Conservation (phyloP, 2,329 filamentous ascomycete species). For the Aspergillus brunneoviolaceus region DNA sequence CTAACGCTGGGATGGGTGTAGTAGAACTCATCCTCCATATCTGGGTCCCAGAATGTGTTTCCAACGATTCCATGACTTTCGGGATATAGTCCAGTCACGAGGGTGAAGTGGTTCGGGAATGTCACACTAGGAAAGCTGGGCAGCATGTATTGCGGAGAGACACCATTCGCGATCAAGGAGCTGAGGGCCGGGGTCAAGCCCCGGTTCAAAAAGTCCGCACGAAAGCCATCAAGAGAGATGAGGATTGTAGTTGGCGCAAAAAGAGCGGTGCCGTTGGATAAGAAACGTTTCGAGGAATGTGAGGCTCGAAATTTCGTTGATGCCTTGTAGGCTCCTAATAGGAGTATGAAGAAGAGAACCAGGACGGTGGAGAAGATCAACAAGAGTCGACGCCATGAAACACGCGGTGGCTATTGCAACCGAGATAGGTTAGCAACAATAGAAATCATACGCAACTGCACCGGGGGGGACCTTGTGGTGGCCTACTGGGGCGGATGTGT, state of each 20-base stretch:
- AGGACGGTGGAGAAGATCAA: constrained; percentile 48
- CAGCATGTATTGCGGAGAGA: constrained; percentile 88
- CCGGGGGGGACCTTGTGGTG: neutral
- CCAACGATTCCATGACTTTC: constrained; percentile 91
- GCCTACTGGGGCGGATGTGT: constrained; percentile 30
- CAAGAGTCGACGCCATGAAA: constrained; percentile 35
- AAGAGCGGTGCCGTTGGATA: constrained; percentile 79
- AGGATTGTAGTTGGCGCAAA: constrained; percentile 92
- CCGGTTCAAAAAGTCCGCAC: constrained; percentile 85
- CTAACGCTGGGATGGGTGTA: constrained; percentile 77
- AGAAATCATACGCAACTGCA: neutral
- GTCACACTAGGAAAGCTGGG: constrained; percentile 96
- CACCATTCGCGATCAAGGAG: constrained; percentile 74
- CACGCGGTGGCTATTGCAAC: constrained; percentile 19
- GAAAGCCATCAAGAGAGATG: constrained; percentile 92
- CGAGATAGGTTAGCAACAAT: neutral
- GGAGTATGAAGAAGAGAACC: constrained; percentile 55
- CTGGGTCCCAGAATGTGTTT: constrained; percentile 91
- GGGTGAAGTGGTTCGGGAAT: constrained; percentile 93
- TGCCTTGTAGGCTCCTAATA: constrained; percentile 58
- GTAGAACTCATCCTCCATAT: constrained; percentile 74
- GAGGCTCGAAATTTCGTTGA: constrained; percentile 41
- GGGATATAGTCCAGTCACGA: constrained; percentile 88
- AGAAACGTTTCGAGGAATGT: constrained; percentile 25
- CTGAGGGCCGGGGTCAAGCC: constrained; percentile 80